phyloP scores from a whole-genome alignment of 225 moss, liverwort and hornwort genomes.

The Lunularia cruciata region DNA sequence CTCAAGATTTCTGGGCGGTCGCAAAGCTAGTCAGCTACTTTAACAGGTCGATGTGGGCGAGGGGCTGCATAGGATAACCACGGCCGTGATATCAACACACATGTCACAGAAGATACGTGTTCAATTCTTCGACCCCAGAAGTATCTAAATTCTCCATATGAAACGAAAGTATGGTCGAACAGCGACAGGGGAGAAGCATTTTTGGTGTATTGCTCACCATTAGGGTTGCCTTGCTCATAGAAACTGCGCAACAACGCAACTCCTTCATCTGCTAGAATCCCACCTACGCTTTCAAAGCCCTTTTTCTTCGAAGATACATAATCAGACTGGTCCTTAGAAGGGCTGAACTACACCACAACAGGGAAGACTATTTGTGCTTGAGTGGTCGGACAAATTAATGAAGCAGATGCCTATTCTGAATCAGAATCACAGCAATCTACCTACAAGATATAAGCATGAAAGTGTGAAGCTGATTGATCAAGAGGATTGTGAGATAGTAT shows the following conservation, averaged over 20 bases:
- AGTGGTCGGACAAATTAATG: too few relatives aligned
- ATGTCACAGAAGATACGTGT: too few relatives aligned
- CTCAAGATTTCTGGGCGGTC: too few relatives aligned
- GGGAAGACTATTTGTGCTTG: too few relatives aligned
- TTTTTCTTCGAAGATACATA: slow-evolving; percentile 8
- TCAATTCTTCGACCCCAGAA: too few relatives aligned
- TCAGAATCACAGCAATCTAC: background rate
- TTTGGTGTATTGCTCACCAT: slow-evolving; percentile 44
- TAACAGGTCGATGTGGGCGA: slow-evolving; percentile 15
- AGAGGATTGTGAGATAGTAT: too few relatives aligned
- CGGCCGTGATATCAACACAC: too few relatives aligned
- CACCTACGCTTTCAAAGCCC: slow-evolving; percentile 64
- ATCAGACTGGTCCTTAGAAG: background rate
- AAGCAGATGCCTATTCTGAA: too few relatives aligned
- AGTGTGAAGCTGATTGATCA: background rate
- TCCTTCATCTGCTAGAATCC: slow-evolving; percentile 88
- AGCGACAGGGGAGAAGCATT: background rate
- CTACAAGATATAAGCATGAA: background rate
- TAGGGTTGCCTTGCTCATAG: slow-evolving; percentile 88
- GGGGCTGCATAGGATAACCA: slow-evolving; percentile 9
- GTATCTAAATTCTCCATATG: too few relatives aligned
- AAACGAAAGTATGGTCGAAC: too few relatives aligned
- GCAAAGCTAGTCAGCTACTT: too few relatives aligned
- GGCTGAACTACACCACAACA: too few relatives aligned
- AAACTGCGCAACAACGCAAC: slow-evolving; percentile 78